Base-by-base conservation (phyloP, 345 rosid genomes). In the Capsella bursapastoris region DNA sequence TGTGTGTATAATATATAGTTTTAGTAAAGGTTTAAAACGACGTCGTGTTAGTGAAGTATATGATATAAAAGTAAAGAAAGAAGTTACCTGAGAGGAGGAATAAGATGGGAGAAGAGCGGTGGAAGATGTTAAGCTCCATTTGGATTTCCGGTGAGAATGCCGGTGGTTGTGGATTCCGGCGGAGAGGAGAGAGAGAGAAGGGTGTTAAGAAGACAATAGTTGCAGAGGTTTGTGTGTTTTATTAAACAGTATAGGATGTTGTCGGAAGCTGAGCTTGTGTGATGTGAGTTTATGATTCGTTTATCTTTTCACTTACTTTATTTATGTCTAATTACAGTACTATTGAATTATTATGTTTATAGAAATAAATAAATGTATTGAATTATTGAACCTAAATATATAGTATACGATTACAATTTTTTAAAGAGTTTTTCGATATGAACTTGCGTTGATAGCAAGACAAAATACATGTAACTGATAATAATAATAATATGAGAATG, bases 11-110 rank as follows among this genome's bases (percentile, higher is more conserved):
- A 34, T 34, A 34, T 31, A 34, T 34, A 34, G 37, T 34, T 8
- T 1, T 8, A 6, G 6, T 34, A 8, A 34, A 6, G 5, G n/a
- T 16, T 2, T 0, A 49, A 45, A 67, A 56, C 57, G 60, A 9
- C 29, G 44, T 49, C 28, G 52, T 61, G 29, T 68, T 37, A 69
- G 3, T 52, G 5, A 60, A 60, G 6, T 13, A 4, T 15, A 14
- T 40, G 41, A 49, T 4, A 49, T 4, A 10, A 40, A 4, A 8
- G 12, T 5, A 31, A 34, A 13, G 11, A 35, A 15, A 1, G 37
- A 47, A 45, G 47, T 1, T 37, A 77, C 80, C 80, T 71, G 73
- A 72, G 62, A 78, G 64, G 55, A 72, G 58, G 44, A 79, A 32
- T 3, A 69, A 27, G 32, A 79, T 4, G 48, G 48, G 28, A 48